These are phyloP conservation scores for Nannizziopsis arthrosporioides DNA, from an alignment of 2,329 filamentous ascomycete genomes.

Conservation along the genomic window DNA sequence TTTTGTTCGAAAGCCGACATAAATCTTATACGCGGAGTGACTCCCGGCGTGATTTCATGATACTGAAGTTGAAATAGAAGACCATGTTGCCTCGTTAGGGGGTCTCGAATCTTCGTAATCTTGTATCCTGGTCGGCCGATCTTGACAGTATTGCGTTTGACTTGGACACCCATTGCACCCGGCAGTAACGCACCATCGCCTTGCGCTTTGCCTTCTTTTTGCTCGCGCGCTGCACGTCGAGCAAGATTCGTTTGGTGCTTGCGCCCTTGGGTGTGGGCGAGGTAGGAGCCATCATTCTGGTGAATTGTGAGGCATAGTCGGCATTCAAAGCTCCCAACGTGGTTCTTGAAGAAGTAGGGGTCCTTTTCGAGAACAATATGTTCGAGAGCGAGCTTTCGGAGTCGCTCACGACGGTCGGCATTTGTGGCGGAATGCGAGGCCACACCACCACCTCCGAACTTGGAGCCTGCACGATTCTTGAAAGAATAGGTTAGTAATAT, in stretches of 20 bases:
- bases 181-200: constrained; percentile 53
- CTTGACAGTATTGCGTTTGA: constrained; percentile 79
- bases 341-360: constrained; percentile 99
- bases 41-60: constrained; percentile 69
- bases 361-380: constrained; percentile 99
- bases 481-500: constrained; percentile 1
- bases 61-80: constrained; percentile 94
- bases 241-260: constrained; percentile 99
- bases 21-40: constrained; percentile 75
- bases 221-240: constrained; percentile 85
- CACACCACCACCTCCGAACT: constrained; percentile 94
- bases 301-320: constrained; percentile 93
- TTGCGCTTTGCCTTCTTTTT: constrained; percentile 65
- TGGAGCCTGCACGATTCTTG: constrained; percentile 89
- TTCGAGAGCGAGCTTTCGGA: constrained; percentile 95
- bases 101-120: constrained; percentile 90
- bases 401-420: constrained; percentile 89
- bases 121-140: constrained; percentile 95
- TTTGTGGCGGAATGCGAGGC: constrained; percentile 89
- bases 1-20: constrained; percentile 98
- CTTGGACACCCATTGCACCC: constrained; percentile 58
- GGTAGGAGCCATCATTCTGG: constrained; percentile 97
- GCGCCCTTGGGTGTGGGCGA: constrained; percentile 94
- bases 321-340: constrained; percentile 95
- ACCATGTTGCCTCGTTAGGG: constrained; percentile 75